Evolutionary conservation across 345 rosid genomes (phyloP).

Genomic region (Kernera saxatilis): DNA sequence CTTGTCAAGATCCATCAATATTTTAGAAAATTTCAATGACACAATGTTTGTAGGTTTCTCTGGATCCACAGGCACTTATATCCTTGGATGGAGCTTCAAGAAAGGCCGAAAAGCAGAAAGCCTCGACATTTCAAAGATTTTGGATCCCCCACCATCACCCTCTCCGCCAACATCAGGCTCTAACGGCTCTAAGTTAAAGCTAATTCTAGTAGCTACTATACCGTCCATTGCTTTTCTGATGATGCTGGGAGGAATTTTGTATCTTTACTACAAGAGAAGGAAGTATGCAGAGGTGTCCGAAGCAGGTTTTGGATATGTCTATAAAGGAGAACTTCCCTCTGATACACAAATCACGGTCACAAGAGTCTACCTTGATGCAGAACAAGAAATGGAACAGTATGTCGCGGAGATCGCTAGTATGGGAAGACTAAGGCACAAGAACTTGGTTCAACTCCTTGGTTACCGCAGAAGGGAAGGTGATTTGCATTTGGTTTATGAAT

Average conservation of each 20-base stretch:
- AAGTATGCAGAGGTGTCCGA: constrained; percentile 16
- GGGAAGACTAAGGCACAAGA: constrained; percentile 37
- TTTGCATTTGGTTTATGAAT: constrained; percentile 42
- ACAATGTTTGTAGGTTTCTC: constrained; percentile 61
- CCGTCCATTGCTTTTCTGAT: not conserved
- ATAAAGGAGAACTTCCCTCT: constrained; percentile 23
- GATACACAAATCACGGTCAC: constrained; percentile 12
- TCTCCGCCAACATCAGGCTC: too few relatives aligned
- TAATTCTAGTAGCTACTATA: too few relatives aligned
- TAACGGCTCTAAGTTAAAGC: too few relatives aligned
- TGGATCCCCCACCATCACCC: constrained; percentile 23
- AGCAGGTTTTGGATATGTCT: constrained; percentile 26
- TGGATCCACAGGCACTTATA: constrained; percentile 44
- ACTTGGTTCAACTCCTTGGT: constrained; percentile 42
- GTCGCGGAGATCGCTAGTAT: constrained; percentile 19
- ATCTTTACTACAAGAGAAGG: constrained; percentile 23
- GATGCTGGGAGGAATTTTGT: not conserved
- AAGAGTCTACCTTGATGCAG: constrained; percentile 23
- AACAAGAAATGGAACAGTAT: constrained; percentile 14
- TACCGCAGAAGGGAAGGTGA: constrained; percentile 45
- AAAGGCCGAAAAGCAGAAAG: constrained; percentile 38
- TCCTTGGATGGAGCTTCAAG: constrained; percentile 67
- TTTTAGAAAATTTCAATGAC: constrained; percentile 36
- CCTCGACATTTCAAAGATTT: constrained; percentile 38
- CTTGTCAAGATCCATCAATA: constrained; percentile 38